A percentile compares a stretch with the other conserved stretches of the same genome.
Conservation (phyloP, 2,329 filamentous ascomycete species). For the Emericellopsis atlantica region DNA sequence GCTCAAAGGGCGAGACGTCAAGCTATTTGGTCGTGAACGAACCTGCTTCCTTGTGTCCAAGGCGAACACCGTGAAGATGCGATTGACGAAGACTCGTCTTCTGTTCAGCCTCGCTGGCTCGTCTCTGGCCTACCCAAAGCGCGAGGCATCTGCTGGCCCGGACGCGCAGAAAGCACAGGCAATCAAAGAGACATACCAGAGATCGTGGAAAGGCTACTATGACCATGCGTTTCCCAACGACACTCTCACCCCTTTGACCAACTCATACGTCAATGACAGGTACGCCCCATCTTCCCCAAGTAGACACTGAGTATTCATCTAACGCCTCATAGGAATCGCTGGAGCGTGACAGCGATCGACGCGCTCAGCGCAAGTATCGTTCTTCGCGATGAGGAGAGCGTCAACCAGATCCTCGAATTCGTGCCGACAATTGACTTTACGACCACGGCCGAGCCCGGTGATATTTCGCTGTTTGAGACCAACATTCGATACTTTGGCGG, state of each 20-base stretch:
- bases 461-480: constrained; percentile 75
- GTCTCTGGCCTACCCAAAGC: not conserved
- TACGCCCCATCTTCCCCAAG: constrained; percentile 18
- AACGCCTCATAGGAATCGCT: constrained; percentile 50
- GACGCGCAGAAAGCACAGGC: constrained; percentile 36
- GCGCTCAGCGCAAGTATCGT: constrained; percentile 68
- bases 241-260: constrained; percentile 57
- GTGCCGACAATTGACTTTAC: constrained; percentile 62
- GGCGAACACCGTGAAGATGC: not conserved
- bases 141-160: constrained; percentile 6
- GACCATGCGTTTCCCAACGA: constrained; percentile 67
- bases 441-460: constrained; percentile 28
- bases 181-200: constrained; percentile 56
- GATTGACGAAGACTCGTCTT: not conserved
- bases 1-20: too few relatives aligned
- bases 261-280: constrained; percentile 57
- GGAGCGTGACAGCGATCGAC: constrained; percentile 76
- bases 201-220: constrained; percentile 62
- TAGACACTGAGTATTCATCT: not conserved
- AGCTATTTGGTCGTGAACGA: too few relatives aligned
- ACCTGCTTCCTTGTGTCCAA: not conserved
- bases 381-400: constrained; percentile 57
- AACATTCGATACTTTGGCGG: constrained; percentile 82
- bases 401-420: constrained; percentile 58
- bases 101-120: not conserved